These are phyloP conservation scores for Tetraselmis chui DNA, from an alignment of 139 green algal species.

Conservation along the genomic window DNA sequence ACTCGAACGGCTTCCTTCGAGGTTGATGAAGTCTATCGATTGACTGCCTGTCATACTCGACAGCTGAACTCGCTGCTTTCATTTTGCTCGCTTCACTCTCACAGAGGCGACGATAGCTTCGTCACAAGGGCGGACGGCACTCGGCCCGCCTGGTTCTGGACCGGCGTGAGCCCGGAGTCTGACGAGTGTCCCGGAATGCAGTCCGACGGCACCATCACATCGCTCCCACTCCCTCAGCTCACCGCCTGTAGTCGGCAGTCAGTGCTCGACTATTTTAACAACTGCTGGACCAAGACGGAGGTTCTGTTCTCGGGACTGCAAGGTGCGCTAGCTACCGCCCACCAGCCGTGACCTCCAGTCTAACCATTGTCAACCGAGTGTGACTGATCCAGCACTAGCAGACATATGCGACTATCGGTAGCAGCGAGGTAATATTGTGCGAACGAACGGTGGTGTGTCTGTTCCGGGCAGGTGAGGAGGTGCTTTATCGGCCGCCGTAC, in stretches of 20 bases:
- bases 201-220: conserved; percentile 29
- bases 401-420: too few species aligned
- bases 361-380: too few species aligned
- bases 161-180: conserved; percentile 10
- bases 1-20: neutral
- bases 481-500: conserved; percentile 65
- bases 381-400: too few species aligned
- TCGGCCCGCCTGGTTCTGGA: conserved; percentile 35
- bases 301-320: conserved; percentile 42
- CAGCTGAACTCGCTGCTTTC: too few species aligned
- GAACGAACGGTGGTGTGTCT: too few species aligned
- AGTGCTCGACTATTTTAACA: conserved; percentile 73
- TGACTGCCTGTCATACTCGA: neutral
- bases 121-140: neutral
- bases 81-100: neutral
- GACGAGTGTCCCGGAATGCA: conserved; percentile 13
- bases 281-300: conserved; percentile 65
- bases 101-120: neutral
- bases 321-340: conserved; percentile 2
- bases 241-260: conserved; percentile 37
- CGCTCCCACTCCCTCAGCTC: conserved; percentile 50
- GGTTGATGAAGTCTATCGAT: neutral
- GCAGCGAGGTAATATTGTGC: too few species aligned
- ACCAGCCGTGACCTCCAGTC: too few species aligned
- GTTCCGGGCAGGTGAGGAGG: conserved; percentile 40